phyloP scores from a whole-genome alignment of 2,329 filamentous ascomycete species.

The Ophidiomyces ophidiicola region DNA sequence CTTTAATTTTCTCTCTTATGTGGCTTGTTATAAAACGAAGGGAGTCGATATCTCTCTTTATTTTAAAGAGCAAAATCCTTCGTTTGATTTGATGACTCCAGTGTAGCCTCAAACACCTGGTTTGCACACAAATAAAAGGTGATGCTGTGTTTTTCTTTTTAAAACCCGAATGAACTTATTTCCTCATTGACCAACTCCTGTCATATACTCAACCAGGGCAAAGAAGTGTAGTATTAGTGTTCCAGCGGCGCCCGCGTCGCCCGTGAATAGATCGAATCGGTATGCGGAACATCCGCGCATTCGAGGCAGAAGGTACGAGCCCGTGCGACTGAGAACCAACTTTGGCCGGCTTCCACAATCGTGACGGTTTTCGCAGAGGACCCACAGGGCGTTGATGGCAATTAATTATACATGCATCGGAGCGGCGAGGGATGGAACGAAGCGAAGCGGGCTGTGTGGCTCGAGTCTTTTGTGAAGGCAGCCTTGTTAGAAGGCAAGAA shows the following conservation, averaged over 20 bases:
- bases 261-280: constrained; percentile 14
- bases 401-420: constrained; percentile 7
- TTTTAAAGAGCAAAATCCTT: too few relatives aligned
- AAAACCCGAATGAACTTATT: not conserved
- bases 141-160: not conserved
- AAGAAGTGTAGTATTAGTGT: constrained; percentile 10
- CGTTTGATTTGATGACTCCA: too few relatives aligned
- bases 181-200: not conserved
- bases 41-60: too few relatives aligned
- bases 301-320: not conserved
- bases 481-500: too few relatives aligned
- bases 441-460: not conserved
- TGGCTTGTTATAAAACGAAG: too few relatives aligned
- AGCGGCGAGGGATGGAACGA: constrained; percentile 1
- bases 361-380: not conserved
- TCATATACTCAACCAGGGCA: constrained; percentile 7
- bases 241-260: constrained; percentile 22
- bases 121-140: too few relatives aligned
- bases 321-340: not conserved
- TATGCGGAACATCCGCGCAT: constrained; percentile 21
- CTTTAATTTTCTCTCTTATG: too few relatives aligned
- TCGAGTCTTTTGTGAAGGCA: too few relatives aligned
- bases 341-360: not conserved
- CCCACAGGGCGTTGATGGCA: not conserved
- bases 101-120: too few relatives aligned